phyloP scores from a whole-genome alignment of 148 eudicot species.

The Limonium bicolor region DNA sequence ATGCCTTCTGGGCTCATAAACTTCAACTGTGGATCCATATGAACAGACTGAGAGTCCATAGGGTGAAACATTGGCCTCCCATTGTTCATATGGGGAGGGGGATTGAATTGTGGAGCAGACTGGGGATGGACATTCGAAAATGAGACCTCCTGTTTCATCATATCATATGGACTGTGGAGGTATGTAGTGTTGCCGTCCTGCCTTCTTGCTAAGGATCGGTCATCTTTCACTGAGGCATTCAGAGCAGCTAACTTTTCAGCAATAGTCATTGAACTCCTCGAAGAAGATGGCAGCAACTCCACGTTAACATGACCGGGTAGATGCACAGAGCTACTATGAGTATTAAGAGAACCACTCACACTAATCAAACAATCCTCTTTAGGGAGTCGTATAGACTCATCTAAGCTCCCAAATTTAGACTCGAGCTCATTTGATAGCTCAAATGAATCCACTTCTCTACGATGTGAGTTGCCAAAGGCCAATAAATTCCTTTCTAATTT shows the following conservation, averaged over 20 bases:
- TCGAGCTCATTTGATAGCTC: no score
- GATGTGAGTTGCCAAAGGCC: conserved; percentile 23
- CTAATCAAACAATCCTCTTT: conserved; percentile 26
- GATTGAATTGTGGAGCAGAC: conserved; percentile 16
- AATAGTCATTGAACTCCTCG: conserved; percentile 9
- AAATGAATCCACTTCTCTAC: conserved; percentile 13
- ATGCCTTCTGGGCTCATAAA: conserved; percentile 23
- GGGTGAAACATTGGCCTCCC: conserved; percentile 23
- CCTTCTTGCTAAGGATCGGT: conserved; percentile 5
- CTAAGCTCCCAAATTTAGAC: conserved; percentile 17
- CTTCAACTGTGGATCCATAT: conserved; percentile 21
- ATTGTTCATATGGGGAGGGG: conserved; percentile 20
- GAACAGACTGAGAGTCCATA: conserved; percentile 17
- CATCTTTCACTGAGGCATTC: conserved; percentile 17
- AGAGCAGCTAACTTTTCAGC: conserved; percentile 23
- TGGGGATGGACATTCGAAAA: conserved; percentile 18
- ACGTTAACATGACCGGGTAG: conserved; percentile 8
- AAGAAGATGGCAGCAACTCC: conserved; percentile 5
- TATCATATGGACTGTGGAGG: conserved; percentile 16
- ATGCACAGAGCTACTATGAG: conserved; percentile 4
- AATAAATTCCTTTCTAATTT: conserved; percentile 20
- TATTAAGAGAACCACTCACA: conserved; percentile 12
- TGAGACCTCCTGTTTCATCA: conserved; percentile 18
- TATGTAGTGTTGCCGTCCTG: conserved; percentile 17
- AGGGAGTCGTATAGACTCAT: conserved; percentile 17